phyloP scores from a whole-genome alignment of 2,329 filamentous ascomycete genomes.

The Anthostomella pinea region DNA sequence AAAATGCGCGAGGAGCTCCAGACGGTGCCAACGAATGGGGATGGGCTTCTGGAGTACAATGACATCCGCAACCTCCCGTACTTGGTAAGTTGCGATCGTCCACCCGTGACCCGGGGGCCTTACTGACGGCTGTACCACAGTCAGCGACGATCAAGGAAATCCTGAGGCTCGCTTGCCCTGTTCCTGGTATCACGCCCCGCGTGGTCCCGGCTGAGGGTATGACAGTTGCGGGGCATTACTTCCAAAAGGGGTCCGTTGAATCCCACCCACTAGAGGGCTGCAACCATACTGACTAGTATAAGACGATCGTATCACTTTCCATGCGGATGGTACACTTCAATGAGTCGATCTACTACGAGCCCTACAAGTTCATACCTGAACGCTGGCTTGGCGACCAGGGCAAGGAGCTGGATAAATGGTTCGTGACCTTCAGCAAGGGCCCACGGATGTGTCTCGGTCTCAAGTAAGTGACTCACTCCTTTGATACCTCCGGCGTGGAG shows the following conservation, averaged over 20 bases:
- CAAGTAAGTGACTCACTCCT: conserved; percentile 11
- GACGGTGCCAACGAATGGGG: conserved; percentile 6
- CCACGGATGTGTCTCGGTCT: conserved; percentile 10
- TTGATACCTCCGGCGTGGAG: background rate
- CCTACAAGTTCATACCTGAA: conserved; percentile 11
- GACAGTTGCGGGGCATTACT: conserved; percentile 6
- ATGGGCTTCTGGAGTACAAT: conserved; percentile 9
- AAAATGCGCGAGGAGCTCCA: conserved; percentile 7
- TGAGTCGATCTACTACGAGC: conserved; percentile 5
- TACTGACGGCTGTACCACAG: conserved; percentile 1
- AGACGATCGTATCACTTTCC: conserved; percentile 11
- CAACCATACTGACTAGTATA: conserved; percentile 1
- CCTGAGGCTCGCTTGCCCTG: conserved; percentile 9
- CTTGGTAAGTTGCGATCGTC: conserved; percentile 3
- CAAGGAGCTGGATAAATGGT: conserved; percentile 14
- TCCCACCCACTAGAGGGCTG: background rate
- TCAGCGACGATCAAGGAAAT: conserved; percentile 9
- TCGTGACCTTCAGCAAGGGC: conserved; percentile 13
- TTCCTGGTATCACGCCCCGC: conserved; percentile 12
- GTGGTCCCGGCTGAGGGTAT: conserved; percentile 8
- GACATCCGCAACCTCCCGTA: conserved; percentile 10
- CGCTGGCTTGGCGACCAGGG: conserved; percentile 9
- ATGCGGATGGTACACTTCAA: conserved; percentile 12
- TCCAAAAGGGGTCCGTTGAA: conserved; percentile 6
- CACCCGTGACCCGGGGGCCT: background rate